Evolutionary conservation across 371 early-diverging fungal genomes (phyloP).

Genomic region (Mucor saturninus): DNA sequence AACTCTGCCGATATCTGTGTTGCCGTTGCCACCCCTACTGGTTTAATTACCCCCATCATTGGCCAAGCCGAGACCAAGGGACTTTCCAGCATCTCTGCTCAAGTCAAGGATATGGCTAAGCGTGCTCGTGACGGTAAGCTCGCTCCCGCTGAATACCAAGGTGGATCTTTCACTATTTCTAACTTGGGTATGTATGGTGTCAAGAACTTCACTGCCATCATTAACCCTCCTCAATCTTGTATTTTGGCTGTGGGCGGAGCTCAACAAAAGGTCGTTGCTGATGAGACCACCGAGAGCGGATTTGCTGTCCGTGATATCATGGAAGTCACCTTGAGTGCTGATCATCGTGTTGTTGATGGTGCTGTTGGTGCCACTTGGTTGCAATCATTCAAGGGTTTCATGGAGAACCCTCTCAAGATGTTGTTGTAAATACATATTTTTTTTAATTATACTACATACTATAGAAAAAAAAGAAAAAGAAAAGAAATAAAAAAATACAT

Average conservation of each 20-base stretch:
- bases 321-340: conserved; percentile 91
- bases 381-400: conserved; percentile 85
- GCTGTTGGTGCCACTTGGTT: conserved; percentile 95
- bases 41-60: conserved; percentile 97
- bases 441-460: neutral
- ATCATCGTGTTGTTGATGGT: conserved; percentile 98
- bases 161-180: conserved; percentile 96
- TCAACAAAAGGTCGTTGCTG: conserved; percentile 85
- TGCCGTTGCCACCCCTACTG: conserved; percentile 94
- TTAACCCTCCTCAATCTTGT: conserved; percentile 96
- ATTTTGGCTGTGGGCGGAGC: conserved; percentile 94
- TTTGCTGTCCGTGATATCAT: conserved; percentile 74
- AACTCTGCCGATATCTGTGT: conserved; percentile 93
- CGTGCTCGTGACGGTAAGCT: conserved; percentile 91
- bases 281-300: conserved; percentile 64
- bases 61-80: conserved; percentile 85
- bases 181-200: conserved; percentile 98
- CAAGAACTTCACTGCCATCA: conserved; percentile 95
- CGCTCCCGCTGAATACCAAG: conserved; percentile 94
- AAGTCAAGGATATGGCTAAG: conserved; percentile 86
- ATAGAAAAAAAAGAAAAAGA: neutral
- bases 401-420: conserved; percentile 80
- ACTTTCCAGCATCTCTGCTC: conserved; percentile 84
- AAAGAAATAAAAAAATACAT: neutral
- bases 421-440: conserved; percentile 34